phyloP scores from a whole-genome alignment of 208 protist genomes.

The Lotmaria passim region DNA sequence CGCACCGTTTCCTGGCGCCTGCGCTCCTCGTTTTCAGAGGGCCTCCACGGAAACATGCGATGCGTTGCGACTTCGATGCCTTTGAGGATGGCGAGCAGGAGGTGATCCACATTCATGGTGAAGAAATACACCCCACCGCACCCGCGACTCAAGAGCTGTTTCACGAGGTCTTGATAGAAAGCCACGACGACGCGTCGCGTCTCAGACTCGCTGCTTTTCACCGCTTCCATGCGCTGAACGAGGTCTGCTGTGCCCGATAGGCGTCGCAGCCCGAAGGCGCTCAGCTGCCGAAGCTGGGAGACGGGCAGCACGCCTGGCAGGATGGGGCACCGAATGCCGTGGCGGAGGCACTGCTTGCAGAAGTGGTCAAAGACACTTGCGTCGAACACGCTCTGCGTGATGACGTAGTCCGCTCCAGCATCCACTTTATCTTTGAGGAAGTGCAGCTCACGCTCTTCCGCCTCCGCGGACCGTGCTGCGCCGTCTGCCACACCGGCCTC shows the following conservation, averaged over 20 bases:
- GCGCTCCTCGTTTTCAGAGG: conserved; percentile 57
- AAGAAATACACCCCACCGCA: conserved; percentile 93
- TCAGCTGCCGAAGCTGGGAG: conserved; percentile 44
- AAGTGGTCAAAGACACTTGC: conserved; percentile 80
- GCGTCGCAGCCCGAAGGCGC: conserved; percentile 62
- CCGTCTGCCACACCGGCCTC: conserved; percentile 45
- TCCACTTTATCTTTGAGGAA: conserved; percentile 93
- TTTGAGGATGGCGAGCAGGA: conserved; percentile 66
- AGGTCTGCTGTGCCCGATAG: conserved; percentile 60
- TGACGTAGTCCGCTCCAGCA: conserved; percentile 94
- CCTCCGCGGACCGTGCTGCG: neutral
- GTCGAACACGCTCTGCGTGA: conserved; percentile 96
- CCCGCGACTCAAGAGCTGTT: conserved; percentile 68
- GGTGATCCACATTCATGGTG: conserved; percentile 94
- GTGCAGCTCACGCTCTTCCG: conserved; percentile 68
- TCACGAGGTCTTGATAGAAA: conserved; percentile 75
- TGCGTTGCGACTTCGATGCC: conserved; percentile 44
- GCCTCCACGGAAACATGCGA: conserved; percentile 58
- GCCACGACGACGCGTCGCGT: conserved; percentile 38
- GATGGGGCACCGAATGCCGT: conserved; percentile 90
- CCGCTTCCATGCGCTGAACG: conserved; percentile 29
- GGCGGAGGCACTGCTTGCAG: conserved; percentile 46
- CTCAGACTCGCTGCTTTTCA: conserved; percentile 54
- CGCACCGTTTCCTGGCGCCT: conserved; percentile 72
- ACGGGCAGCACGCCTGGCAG: conserved; percentile 91